Base-by-base conservation (phyloP, 2,329 filamentous ascomycete genomes). In the Pseudocercospora fijiensis region DNA sequence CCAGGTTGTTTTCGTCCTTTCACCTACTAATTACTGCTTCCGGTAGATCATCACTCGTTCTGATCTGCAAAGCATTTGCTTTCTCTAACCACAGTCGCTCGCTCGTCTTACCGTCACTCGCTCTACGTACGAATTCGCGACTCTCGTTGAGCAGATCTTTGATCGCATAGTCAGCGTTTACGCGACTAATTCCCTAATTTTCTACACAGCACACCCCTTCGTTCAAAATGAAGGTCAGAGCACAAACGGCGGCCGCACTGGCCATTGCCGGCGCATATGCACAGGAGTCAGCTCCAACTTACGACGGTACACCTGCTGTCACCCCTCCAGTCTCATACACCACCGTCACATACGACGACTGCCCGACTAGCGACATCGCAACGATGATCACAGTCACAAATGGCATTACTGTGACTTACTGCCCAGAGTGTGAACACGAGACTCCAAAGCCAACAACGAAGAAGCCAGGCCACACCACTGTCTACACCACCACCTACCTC, bases 351-450 rank as follows among this genome's bases (percentile, higher is more conserved):
- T 69, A 71, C 67, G 70, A 71, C 60, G 70, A 74, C 63, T 77
- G 76, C 72, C 67, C 71, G 26, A 72, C 67, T 59, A 60, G 64
- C 18, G 66, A 72, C 4, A 66, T 71, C 52, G 70, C 71, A 63
- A 73, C 69, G 8, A 65, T 77, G 65, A 70, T 76, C 64, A 77
- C 76, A 26, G 67, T 77, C 58, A 76, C 74, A 13, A 67, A 74
- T 10, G 73, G 73, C 30, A 64, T 73, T 18, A 77, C 75, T 6
- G 70, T 76, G 47, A 77, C 76, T 7, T 75, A 74, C 70, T 78
- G 76, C 65, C 75, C 75, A 18, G 67, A 72, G 59, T 78, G 76
- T 66, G 64, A 72, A 47, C 63, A 67, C 55, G 58, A 63, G 11
- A 60, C 56, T 13, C 33, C 65, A n/a, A 27, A 61, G 9, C 24